phyloP scores from a whole-genome alignment of 2,329 filamentous ascomycete species.

The Davidsoniella neocaledoniae region DNA sequence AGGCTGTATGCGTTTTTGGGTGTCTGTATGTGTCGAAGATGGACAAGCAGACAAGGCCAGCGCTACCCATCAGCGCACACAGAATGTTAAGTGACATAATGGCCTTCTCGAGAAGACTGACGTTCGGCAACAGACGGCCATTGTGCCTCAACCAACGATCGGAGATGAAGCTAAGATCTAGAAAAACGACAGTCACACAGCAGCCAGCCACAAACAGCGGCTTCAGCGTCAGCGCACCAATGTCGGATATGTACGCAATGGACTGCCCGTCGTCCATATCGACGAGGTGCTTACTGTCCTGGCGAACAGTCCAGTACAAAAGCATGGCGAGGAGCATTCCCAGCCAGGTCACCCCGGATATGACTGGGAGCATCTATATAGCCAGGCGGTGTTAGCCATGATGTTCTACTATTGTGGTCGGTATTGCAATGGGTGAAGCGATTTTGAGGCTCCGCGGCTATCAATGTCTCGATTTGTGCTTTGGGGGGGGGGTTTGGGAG shows the following conservation, averaged over 20 bases:
- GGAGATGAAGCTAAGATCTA: constrained; percentile 63
- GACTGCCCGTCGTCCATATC: constrained; percentile 41
- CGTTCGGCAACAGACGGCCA: constrained; percentile 62
- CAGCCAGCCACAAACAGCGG: constrained; percentile 64
- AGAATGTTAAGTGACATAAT: constrained; percentile 45
- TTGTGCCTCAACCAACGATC: constrained; percentile 76
- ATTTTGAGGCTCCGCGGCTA: too few relatives aligned
- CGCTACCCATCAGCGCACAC: constrained; percentile 57
- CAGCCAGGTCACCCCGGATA: constrained; percentile 49
- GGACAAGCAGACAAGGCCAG: constrained; percentile 64
- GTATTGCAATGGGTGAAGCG: background rate
- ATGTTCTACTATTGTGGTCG: background rate
- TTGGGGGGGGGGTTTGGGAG: too few relatives aligned
- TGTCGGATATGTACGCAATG: constrained; percentile 59
- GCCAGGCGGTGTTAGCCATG: background rate
- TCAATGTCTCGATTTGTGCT: too few relatives aligned
- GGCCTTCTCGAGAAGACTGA: constrained; percentile 42
- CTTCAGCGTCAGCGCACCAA: constrained; percentile 45
- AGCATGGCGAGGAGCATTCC: constrained; percentile 53
- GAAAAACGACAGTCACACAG: constrained; percentile 54
- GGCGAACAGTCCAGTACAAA: constrained; percentile 47
- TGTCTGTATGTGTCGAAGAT: constrained; percentile 73
- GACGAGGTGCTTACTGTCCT: constrained; percentile 36
- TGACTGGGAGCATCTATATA: constrained; percentile 46
- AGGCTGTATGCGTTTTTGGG: constrained; percentile 51